phyloP scores from a whole-genome alignment of 1,284 basidiomycete species.

The Phylloporus sp. region DNA sequence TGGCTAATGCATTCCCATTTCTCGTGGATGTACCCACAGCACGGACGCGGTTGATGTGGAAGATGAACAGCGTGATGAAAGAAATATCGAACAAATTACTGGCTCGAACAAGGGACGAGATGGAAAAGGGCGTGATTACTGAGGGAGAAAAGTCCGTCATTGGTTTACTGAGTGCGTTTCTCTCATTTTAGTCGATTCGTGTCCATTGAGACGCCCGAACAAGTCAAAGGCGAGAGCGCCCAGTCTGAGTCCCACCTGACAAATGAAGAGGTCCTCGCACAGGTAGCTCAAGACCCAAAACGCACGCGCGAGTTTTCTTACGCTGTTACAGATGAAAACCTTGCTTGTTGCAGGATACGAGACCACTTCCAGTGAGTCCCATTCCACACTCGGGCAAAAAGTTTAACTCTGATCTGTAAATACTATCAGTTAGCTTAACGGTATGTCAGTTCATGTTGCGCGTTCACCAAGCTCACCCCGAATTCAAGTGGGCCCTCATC shows the following conservation, averaged over 20 bases:
- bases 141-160: slow-evolving; percentile 60
- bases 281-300: slow-evolving; percentile 39
- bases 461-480: not conserved
- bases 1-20: slow-evolving; percentile 53
- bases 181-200: not conserved
- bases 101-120: slow-evolving; percentile 50
- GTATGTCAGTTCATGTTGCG: slow-evolving; percentile 13
- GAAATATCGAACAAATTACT: slow-evolving; percentile 58
- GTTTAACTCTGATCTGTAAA: not conserved
- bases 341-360: slow-evolving; percentile 52
- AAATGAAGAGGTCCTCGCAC: slow-evolving; percentile 72
- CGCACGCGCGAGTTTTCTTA: not conserved
- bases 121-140: slow-evolving; percentile 38
- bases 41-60: slow-evolving; percentile 42
- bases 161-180: slow-evolving; percentile 28
- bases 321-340: slow-evolving; percentile 42
- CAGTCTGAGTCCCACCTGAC: slow-evolving; percentile 57
- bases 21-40: slow-evolving; percentile 53
- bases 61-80: slow-evolving; percentile 49
- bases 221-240: slow-evolving; percentile 48
- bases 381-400: not conserved
- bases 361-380: slow-evolving; percentile 48
- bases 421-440: slow-evolving; percentile 36
- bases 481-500: slow-evolving; percentile 38
- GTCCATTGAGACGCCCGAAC: not conserved